These are phyloP conservation scores for Alternaria brassicae DNA, from an alignment of 2,329 filamentous ascomycete species.

Conservation along the genomic window DNA sequence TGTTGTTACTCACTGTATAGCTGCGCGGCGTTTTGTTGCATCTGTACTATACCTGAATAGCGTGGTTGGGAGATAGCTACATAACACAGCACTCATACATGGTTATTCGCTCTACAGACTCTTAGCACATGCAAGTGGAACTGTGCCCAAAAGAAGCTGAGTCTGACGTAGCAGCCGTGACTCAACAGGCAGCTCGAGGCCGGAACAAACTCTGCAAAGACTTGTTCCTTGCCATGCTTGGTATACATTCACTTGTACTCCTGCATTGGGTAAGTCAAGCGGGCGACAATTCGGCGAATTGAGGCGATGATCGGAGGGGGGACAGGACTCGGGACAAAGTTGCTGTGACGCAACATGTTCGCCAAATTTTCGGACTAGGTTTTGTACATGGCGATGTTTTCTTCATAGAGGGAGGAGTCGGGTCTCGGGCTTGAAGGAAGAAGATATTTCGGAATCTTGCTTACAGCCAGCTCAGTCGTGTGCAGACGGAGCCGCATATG, in stretches of 20 bases:
- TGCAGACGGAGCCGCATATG: not conserved
- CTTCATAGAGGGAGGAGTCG: not conserved
- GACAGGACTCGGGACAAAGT: conserved; percentile 4
- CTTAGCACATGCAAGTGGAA: not conserved
- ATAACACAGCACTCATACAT: conserved; percentile 10
- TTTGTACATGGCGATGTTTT: not conserved
- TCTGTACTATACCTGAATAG: conserved; percentile 15
- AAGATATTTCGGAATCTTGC: not conserved
- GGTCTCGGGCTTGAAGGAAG: not conserved
- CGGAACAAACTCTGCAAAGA: conserved; percentile 3
- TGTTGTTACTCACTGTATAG: conserved; percentile 14
- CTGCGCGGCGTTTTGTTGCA: conserved; percentile 13
- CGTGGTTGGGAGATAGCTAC: conserved; percentile 24
- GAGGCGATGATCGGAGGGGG: conserved; percentile 6
- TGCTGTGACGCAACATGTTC: conserved; percentile 1
- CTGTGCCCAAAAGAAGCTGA: not conserved
- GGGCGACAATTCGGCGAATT: conserved; percentile 16
- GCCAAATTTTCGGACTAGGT: not conserved
- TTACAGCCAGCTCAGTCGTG: not conserved
- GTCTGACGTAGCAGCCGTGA: not conserved
- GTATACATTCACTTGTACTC: conserved; percentile 10
- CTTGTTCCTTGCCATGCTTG: not conserved
- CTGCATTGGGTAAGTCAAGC: conserved; percentile 20
- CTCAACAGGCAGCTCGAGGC: not conserved
- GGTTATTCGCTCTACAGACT: not conserved